Percentiles rank a stretch among this genome's conserved stretches.
Evolutionary conservation across 169 alveolate genomes (phyloP).

Genomic region (Plasmodium malariae): DNA sequence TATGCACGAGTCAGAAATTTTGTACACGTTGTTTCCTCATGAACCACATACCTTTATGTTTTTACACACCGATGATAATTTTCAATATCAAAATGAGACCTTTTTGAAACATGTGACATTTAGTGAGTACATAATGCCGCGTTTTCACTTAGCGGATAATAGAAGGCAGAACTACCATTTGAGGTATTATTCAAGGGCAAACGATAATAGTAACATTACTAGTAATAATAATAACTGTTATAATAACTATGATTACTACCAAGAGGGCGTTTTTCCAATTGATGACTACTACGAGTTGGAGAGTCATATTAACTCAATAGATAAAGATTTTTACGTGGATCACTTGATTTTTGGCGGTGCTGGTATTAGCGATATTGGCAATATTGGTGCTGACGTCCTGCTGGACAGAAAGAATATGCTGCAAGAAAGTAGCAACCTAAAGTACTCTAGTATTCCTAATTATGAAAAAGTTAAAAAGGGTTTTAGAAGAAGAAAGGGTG

Average conservation of each 20-base stretch:
- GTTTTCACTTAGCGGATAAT: not conserved
- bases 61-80: slow-evolving; percentile 40
- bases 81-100: slow-evolving; percentile 56
- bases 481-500: no score
- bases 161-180: not conserved
- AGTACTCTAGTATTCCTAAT: slow-evolving; percentile 41
- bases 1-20: slow-evolving; percentile 41
- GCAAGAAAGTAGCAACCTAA: slow-evolving; percentile 33
- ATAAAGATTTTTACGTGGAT: slow-evolving; percentile 60
- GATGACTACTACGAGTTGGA: slow-evolving; percentile 3
- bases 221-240: no score
- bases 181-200: not conserved
- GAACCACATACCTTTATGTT: slow-evolving; percentile 65
- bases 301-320: not conserved
- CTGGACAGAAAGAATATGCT: no score
- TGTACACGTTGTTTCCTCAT: slow-evolving; percentile 53
- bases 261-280: not conserved
- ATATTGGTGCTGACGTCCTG: slow-evolving; percentile 3
- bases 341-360: slow-evolving; percentile 40
- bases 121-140: slow-evolving; percentile 34
- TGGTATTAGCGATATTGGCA: not conserved
- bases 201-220: no score
- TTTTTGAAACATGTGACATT: slow-evolving; percentile 37
- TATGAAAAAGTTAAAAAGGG: slow-evolving; percentile 32
- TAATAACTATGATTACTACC: not conserved